Base-by-base conservation (phyloP, 345 rosid genomes). In the Brassica juncea region DNA sequence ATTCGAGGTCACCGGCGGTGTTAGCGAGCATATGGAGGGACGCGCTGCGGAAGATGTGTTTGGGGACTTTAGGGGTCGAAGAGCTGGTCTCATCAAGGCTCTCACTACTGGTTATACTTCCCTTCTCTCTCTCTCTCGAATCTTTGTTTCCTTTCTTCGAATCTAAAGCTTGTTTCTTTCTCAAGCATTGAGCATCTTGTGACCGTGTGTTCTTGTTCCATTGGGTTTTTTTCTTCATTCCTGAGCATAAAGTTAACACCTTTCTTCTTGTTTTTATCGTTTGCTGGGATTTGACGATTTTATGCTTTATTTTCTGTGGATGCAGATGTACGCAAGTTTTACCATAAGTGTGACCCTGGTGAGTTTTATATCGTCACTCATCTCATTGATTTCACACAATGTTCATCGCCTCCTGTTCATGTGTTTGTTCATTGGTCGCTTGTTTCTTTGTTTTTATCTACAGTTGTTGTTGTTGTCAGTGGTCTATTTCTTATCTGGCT, bases 41-140 rank as follows among this genome's bases (percentile, higher is more conserved):
- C 91, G 93, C 74, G 82, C 93, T 14, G 93, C 88, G 8, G 93
- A 89, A 82, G 91, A 88, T 81, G 93, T 89, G 9, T 88, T 89
- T 80, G 83, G 85, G 73, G 93, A 89, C 83, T 89, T 88, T 75
- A 85, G 83, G 73, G 93, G 91, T 73, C 88, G 93, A 11, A 77
- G 93, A 74, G 82, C 89, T 77, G 93, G 87, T 79, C 80, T 88
- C 86, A 83, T 89, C 82, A 89, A 84, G 70, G 93, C 93, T 76
- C 89, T 89, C 62, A 84, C 91, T 16, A 79, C 89, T 35, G 93
- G 93, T 72, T 52, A 47, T 47, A 47, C 55, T 47, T 47, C 55
- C 52, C 55, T 4, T 47, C 55, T 47, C 55, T 47, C 77, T 35
- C 77, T 35, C 49, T 76, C 37, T 77, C 52, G 6, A 5, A 32